A percentile compares a stretch with the other conserved stretches of the same genome.
Evolutionary conservation across 257 asterid genomes (phyloP).

Genomic region (Plantago ovata): DNA sequence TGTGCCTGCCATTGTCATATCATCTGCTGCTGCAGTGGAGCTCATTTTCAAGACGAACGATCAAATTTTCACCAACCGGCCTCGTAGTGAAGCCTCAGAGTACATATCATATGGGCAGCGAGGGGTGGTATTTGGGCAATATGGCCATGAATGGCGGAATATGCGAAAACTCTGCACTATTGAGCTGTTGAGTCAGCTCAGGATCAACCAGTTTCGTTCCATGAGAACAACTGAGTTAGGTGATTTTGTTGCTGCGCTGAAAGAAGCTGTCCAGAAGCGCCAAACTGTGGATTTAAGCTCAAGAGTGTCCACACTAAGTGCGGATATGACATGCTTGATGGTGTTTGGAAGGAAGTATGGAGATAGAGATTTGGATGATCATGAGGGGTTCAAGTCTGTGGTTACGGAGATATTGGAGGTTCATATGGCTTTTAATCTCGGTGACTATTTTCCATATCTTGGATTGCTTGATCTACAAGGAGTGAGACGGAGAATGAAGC

Average conservation of each 20-base stretch:
- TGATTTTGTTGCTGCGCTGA: too few species aligned
- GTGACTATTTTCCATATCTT: neutral
- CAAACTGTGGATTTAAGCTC: neutral
- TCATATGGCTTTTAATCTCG: neutral
- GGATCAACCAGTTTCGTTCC: too few species aligned
- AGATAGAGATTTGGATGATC: neutral
- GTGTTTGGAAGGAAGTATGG: neutral
- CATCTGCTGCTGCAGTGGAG: neutral
- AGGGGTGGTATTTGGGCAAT: too few species aligned
- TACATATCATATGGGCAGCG: neutral
- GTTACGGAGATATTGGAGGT: neutral
- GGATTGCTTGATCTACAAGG: neutral
- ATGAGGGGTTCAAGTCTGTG: neutral
- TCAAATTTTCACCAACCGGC: neutral
- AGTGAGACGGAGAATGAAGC: too few species aligned
- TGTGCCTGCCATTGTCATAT: neutral
- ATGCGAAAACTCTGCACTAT: too few species aligned
- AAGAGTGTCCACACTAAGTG: neutral
- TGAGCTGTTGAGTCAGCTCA: too few species aligned
- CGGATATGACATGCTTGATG: neutral
- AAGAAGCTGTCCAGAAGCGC: neutral
- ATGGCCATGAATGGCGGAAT: too few species aligned
- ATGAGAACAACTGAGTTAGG: too few species aligned
- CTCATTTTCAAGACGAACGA: neutral
- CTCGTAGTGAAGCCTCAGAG: neutral